A percentile compares a stretch with the other conserved stretches of the same genome.
Conservation (phyloP, 345 rosid species). For the Theobroma cacao region DNA sequence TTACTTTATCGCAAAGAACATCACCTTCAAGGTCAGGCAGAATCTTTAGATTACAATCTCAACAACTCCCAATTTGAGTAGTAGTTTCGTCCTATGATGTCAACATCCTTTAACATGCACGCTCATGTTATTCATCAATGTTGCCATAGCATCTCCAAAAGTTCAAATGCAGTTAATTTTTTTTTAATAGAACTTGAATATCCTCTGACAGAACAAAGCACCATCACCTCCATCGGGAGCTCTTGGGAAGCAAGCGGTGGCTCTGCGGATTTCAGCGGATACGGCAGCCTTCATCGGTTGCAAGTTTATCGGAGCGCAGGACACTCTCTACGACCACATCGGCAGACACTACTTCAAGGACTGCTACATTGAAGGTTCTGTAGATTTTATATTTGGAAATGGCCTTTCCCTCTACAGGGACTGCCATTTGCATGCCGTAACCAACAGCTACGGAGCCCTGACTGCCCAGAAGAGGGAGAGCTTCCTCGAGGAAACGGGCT, state of each 20-base stretch:
- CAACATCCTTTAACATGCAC: not conserved
- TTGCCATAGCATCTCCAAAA: not conserved
- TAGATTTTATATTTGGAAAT: conserved; percentile 95
- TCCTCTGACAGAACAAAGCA: conserved; percentile 54
- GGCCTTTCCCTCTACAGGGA: conserved; percentile 73
- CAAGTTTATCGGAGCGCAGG: conserved; percentile 85
- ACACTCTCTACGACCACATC: conserved; percentile 81
- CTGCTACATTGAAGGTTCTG: conserved; percentile 90
- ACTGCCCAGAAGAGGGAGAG: conserved; percentile 86
- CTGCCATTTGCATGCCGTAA: conserved; percentile 85
- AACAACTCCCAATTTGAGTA: not conserved
- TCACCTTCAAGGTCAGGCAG: conserved; percentile 71
- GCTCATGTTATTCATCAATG: not conserved
- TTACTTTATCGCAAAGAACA: conserved; percentile 80
- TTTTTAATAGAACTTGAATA: not conserved
- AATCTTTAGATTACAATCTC: not conserved
- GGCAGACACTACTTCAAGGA: conserved; percentile 94
- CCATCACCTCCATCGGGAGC: conserved; percentile 86
- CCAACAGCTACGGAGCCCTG: conserved; percentile 60
- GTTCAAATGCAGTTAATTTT: not conserved
- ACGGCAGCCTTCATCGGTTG: conserved; percentile 77
- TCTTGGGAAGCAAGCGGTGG: conserved; percentile 85
- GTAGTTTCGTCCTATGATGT: not conserved
- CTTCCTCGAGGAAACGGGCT: conserved; percentile 86
- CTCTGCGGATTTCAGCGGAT: conserved; percentile 83